Base-by-base conservation (phyloP, 768 basidiomycete genomes). In the Suillus cothurnatus region DNA sequence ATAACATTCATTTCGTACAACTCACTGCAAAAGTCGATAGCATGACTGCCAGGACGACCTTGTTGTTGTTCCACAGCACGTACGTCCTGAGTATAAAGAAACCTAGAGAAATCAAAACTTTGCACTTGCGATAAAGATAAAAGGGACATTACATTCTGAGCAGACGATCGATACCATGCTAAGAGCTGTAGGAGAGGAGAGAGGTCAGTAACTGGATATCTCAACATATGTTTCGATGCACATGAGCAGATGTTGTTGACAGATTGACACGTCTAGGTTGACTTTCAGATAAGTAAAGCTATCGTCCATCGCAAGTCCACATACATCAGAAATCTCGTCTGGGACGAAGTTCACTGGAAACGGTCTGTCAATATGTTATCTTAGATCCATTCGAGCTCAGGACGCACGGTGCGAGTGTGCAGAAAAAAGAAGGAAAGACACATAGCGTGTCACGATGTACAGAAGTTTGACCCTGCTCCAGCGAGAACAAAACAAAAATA, bases 21-120 rank as follows among this genome's bases (percentile, higher is more conserved):
- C 64, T 55, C 47, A 65, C 64, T 14, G 19, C 45, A 63, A 63
- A 62, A 28, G 45, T 31, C 6, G 19, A 47, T 32, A 52, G 26
- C 36, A 65, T 39, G 8, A 23, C 61, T 31, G 11, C 23, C 28
- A 65, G 32, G 11, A 65, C 39, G 17, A 39, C 41, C 52, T 31
- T 47, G 31, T 61, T 65, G 32, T 61, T 21, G 11, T 49, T 26
- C 64, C 64, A 65, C 52, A 65, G 28, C 11, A 61, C 64, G 21
- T 61, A 65, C 7, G 64, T 41, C 28, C 64, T 62, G 23, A 63
- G 31, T 36, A 65, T 39, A 61, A 65, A 65, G 39, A 65, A 63
- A 41, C 26, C 64, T 65, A 11, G 19, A 47, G 12, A 21, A 31
- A 52, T 28, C 4, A 45, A 49, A 62, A 38, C n/a, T 19, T 4